Percentiles rank a stretch among this genome's conserved stretches.
Evolutionary conservation across 768 basidiomycete genomes (phyloP).

Genomic region (Tulasnella sp.): DNA sequence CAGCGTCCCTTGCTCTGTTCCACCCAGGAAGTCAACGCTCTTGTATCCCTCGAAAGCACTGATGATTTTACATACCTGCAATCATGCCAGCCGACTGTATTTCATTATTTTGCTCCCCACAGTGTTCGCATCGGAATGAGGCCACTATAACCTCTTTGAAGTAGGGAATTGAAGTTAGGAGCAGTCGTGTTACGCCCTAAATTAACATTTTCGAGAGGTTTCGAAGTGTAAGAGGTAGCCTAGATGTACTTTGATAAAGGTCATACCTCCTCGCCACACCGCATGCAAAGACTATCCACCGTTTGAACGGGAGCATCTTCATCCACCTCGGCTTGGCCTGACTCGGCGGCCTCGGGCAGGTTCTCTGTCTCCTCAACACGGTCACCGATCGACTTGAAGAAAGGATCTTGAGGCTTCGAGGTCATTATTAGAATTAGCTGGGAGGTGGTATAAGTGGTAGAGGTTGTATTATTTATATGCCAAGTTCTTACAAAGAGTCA

Average conservation of each 20-base stretch:
- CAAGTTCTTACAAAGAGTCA: neutral
- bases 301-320: constrained; percentile 64
- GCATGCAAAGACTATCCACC: constrained; percentile 90
- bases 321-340: constrained; percentile 36
- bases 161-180: constrained; percentile 90
- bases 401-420: constrained; percentile 28
- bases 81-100: constrained; percentile 84
- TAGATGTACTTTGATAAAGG: neutral
- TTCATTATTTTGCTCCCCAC: constrained; percentile 85
- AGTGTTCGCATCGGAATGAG: constrained; percentile 94
- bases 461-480: neutral
- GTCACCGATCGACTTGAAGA: constrained; percentile 54
- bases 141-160: constrained; percentile 93
- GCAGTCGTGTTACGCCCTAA: constrained; percentile 80
- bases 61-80: constrained; percentile 51
- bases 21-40: neutral
- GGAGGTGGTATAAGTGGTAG: neutral
- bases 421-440: neutral
- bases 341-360: constrained; percentile 24
- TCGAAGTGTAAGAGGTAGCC: neutral
- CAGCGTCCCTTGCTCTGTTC: constrained; percentile 65
- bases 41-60: neutral
- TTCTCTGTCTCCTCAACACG: constrained; percentile 46
- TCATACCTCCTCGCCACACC: constrained; percentile 78
- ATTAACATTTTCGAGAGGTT: neutral